These are phyloP conservation scores for Dimocarpus longan DNA, from an alignment of 345 rosid species.

Conservation along the genomic window DNA sequence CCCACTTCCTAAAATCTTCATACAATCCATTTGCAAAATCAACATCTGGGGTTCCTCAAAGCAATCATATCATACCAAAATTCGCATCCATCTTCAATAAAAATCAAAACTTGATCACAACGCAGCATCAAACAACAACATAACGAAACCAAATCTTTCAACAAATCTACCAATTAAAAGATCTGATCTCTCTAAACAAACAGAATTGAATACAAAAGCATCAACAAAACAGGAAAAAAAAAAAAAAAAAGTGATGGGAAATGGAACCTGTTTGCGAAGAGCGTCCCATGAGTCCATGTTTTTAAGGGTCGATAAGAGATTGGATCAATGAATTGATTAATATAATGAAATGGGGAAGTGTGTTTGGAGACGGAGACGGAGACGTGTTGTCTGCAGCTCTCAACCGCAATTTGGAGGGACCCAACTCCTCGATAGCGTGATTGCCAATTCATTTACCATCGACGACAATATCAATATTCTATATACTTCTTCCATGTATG, in stretches of 20 bases:
- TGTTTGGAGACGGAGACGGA: conserved; percentile 53
- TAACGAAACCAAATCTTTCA: not conserved
- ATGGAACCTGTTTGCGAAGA: conserved; percentile 77
- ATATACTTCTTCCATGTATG: no score
- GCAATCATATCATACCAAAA: not conserved
- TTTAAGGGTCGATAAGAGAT: not conserved
- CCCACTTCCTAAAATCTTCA: not conserved
- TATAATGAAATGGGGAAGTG: not conserved
- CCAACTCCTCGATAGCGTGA: conserved; percentile 28
- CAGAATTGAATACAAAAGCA: not conserved
- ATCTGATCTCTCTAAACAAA: conserved; percentile 2
- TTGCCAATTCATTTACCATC: conserved; percentile 4
- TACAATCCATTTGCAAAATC: not conserved
- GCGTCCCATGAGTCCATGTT: conserved; percentile 97
- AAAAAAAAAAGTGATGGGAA: not conserved
- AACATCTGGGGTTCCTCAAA: not conserved
- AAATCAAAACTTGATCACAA: not conserved
- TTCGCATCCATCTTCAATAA: not conserved
- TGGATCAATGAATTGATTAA: conserved; percentile 5
- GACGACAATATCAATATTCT: no score
- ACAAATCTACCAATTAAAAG: not conserved
- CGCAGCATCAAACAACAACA: not conserved
- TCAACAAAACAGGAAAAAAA: not conserved
- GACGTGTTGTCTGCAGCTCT: conserved; percentile 40
- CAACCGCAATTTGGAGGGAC: conserved; percentile 23